Base-by-base conservation (phyloP, 2,329 filamentous ascomycete species). In the Calonectria hongkongensis region DNA sequence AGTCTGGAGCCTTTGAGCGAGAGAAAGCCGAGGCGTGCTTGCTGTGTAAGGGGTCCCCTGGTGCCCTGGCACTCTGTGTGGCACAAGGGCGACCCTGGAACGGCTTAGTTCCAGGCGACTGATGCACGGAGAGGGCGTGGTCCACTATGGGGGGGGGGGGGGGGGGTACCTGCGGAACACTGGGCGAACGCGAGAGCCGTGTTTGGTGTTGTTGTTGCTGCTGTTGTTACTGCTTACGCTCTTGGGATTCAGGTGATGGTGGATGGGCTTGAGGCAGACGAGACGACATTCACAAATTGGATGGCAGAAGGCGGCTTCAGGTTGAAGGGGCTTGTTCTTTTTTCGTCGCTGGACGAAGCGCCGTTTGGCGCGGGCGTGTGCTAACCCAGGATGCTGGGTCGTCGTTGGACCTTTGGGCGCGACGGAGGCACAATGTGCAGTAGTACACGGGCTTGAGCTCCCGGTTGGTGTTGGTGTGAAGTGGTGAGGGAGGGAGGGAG, bases 111-210 rank as follows among this genome's bases (percentile, higher is more conserved):
- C 56, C 47, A 54, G 64, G 51, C 28, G 54, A 63, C 30, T 67
- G 69, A 67, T 63, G 47, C 45, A 63, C 62, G 36, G 63, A 47
- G 47, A 36, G 64, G 48, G n/a, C 27, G 47, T 63, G 63, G 30
- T 56, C 73, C 66, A 66, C 51, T 48, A 54, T 43, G 41, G 66
- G 56, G 30, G 30, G 50, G 50, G 41, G 66, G 56, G 30, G 30
- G 50, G 50, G 28, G 21, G 27, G 28, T 45, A 28, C 51, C 50
- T 72, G 74, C 72, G 77, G 67, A 73, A 78, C 68, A 58, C 39
- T 68, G 58, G 43, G 36, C 18, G 56, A 48, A 47, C 28, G 56
- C 51, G 28, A 64, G 21, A 65, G 28, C 39, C 48, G 39, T 63
- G 56, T 68, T 36, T 47, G 54, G n/a, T 63, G 69, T 58, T 68